Conservation (phyloP, 2,329 filamentous ascomycete genomes). For the Diplodia scrobiculata region DNA sequence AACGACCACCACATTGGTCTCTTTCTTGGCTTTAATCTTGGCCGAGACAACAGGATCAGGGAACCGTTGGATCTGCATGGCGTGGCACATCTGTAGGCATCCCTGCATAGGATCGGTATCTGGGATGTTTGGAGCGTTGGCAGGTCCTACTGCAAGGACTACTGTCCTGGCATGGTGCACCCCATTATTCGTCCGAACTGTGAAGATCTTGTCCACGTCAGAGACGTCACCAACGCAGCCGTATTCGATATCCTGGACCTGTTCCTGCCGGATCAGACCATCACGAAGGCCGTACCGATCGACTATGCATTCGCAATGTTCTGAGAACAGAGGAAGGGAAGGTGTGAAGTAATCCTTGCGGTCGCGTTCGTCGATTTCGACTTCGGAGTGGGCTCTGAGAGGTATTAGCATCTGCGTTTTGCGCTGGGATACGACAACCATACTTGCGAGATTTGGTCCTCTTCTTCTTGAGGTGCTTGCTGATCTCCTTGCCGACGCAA, state of each 20-base stretch:
- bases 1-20: conserved; percentile 69
- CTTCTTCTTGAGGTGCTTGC: conserved; percentile 75
- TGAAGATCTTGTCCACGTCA: conserved; percentile 62
- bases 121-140: conserved; percentile 58
- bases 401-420: neutral
- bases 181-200: conserved; percentile 59
- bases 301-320: conserved; percentile 48
- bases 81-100: conserved; percentile 61
- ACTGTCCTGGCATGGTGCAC: conserved; percentile 63
- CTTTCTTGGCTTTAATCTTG: conserved; percentile 54
- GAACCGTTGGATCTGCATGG: conserved; percentile 63
- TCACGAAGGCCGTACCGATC: conserved; percentile 53
- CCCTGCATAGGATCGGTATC: conserved; percentile 33
- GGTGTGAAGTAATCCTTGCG: conserved; percentile 53
- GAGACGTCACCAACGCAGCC: conserved; percentile 52
- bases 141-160: conserved; percentile 71
- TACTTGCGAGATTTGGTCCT: conserved; percentile 50
- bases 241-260: conserved; percentile 64
- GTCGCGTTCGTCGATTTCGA: conserved; percentile 51
- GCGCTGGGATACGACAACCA: conserved; percentile 37
- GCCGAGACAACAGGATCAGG: conserved; percentile 56
- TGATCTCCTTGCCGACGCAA: conserved; percentile 77
- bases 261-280: conserved; percentile 61
- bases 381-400: conserved; percentile 34
- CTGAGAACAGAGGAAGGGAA: conserved; percentile 45